Evolutionary conservation across 371 early-diverging fungal genomes (phyloP).

Genomic region (Rhizopus sp.): DNA sequence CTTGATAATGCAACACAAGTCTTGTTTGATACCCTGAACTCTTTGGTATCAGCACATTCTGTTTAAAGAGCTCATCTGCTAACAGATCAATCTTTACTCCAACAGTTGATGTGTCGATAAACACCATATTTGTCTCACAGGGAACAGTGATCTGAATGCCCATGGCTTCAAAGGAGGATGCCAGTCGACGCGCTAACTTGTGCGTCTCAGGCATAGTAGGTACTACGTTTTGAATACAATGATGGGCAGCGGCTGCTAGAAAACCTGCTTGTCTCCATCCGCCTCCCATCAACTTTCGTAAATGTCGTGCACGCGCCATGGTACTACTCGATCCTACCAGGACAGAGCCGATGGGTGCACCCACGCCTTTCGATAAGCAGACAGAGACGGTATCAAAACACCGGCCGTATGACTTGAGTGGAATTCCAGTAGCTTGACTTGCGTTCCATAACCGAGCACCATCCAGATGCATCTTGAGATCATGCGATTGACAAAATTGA

Average conservation of each 20-base stretch:
- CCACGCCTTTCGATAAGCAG: slow-evolving; percentile 86
- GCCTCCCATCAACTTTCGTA: slow-evolving; percentile 89
- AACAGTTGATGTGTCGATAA: slow-evolving; percentile 54
- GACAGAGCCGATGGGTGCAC: slow-evolving; percentile 90
- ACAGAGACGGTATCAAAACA: slow-evolving; percentile 82
- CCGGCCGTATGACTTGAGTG: slow-evolving; percentile 67
- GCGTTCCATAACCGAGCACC: slow-evolving; percentile 94
- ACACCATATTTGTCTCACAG: slow-evolving; percentile 91
- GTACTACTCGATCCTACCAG: slow-evolving; percentile 61
- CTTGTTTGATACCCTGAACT: slow-evolving; percentile 49
- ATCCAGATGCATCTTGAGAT: slow-evolving; percentile 77
- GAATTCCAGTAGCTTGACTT: slow-evolving; percentile 62
- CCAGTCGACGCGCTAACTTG: slow-evolving; percentile 58
- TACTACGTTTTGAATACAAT: slow-evolving; percentile 65
- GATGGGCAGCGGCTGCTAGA: slow-evolving; percentile 72
- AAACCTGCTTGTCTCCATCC: slow-evolving; percentile 90
- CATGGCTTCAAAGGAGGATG: slow-evolving; percentile 50
- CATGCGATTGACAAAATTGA: slow-evolving; percentile 46
- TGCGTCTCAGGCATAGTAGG: slow-evolving; percentile 70
- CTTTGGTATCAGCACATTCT: slow-evolving; percentile 54
- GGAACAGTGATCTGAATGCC: slow-evolving; percentile 64
- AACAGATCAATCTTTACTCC: slow-evolving; percentile 54
- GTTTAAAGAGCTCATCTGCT: slow-evolving; percentile 40
- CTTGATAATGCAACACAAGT: slow-evolving; percentile 78
- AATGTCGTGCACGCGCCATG: slow-evolving; percentile 75